Evolutionary conservation across 2,329 filamentous ascomycete genomes (phyloP), one percentile per base, ranked within the genome.

Genomic region (Rhynchosporium graminicola): DNA sequence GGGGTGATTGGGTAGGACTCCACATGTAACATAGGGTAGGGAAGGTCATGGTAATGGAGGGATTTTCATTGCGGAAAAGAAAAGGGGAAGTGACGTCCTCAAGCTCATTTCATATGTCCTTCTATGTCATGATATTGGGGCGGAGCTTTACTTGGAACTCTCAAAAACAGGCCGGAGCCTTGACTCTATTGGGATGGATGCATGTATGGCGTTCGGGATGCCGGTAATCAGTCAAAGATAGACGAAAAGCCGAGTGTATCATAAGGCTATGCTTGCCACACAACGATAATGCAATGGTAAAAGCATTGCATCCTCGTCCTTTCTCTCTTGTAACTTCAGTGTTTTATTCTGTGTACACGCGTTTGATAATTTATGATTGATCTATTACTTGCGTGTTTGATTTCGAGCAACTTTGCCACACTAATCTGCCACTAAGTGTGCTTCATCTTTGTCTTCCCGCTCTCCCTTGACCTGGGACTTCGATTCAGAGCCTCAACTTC

Each of bases 201-300:
- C 12, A 36, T 51, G 13, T 31, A 52, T 54, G 51, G 51, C 36
- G 51, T 54, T 54, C 15, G 10, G 51, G 36, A 40, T 15, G 29
- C 28, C 13, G 33, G 12, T 50, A 13, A 33, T 46, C 33, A 36
- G 33, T 36, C 33, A 36, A 36, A 10, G 33, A 46, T 31, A 3
- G 10, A 20, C n/a, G n/a, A 12, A 40, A 4, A n/a, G 20, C 36
- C 28, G 40, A 29, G 28, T 54, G 36, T 54, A 54, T 29, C 36
- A 54, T 54, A 54, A 36, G 40, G 36, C 33, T 36, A 36, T 36
- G 9, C 33, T 36, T 36, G 33, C 33, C 33, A 36, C 9, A 36
- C 33, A 36, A 36, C 2, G 33, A 36, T 36, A 36, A 6, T 10
- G 33, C n/a, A 40, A 51, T 51, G 31, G 4, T 20, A 7, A 40